Percentiles rank a stretch among this genome's conserved stretches.
Conservation (phyloP, 169 alveolate species). For the Cryptosporidium viatorum region DNA sequence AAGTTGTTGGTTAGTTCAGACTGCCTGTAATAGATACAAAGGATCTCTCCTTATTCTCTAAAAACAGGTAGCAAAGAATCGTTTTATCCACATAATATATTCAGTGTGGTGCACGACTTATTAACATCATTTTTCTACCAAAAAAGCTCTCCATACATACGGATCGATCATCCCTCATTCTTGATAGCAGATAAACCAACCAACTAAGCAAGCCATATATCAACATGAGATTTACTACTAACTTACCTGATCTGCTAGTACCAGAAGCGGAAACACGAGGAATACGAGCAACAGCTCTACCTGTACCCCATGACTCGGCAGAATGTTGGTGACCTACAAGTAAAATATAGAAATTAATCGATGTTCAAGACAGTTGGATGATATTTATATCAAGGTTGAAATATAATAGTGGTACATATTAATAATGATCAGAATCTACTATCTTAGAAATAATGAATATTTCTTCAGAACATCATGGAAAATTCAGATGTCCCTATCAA, state of each 20-base stretch:
- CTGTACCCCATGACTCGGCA: conserved; percentile 99
- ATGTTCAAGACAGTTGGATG: not conserved
- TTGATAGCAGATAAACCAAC: not conserved
- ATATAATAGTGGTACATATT: not conserved
- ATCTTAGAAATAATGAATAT: conserved; percentile 51
- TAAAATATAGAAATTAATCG: not conserved
- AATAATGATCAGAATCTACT: conserved; percentile 66
- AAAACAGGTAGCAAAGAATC: conserved; percentile 35
- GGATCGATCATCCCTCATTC: not conserved
- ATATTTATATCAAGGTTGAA: not conserved
- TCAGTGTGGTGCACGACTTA: conserved; percentile 77
- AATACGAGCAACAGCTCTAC: conserved; percentile 98
- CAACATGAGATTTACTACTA: not conserved
- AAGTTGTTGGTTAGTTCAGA: conserved; percentile 17
- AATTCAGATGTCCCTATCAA: conserved; percentile 74
- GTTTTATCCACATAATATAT: conserved; percentile 57
- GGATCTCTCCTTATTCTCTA: not conserved
- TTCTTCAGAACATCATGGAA: conserved; percentile 23
- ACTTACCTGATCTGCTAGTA: conserved; percentile 92
- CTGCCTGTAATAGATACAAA: not conserved
- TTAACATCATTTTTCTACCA: conserved; percentile 58
- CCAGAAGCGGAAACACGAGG: conserved; percentile 99
- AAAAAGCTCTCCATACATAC: not conserved
- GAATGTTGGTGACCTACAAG: conserved; percentile 94
- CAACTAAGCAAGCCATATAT: not conserved